Conservation (phyloP, 352 stramenopile genomes). For the Elongisporangium prolatum region DNA sequence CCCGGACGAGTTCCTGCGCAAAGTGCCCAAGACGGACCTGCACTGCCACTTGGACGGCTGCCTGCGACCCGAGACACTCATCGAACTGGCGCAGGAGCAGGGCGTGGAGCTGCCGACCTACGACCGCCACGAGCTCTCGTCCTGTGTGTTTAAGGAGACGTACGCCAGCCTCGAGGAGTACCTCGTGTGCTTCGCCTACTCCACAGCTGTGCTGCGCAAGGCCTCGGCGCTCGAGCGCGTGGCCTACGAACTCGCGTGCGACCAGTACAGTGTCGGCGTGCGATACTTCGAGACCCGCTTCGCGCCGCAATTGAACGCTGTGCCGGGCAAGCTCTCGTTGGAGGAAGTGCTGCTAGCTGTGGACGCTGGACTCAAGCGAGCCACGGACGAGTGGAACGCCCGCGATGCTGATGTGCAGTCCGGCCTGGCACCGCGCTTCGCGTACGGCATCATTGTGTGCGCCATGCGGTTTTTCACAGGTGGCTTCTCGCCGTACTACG, state of each 20-base stretch:
- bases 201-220: constrained; percentile 58
- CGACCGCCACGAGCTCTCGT: constrained; percentile 47
- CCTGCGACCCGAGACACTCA: constrained; percentile 73
- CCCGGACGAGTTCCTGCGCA: constrained; percentile 65
- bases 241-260: constrained; percentile 78
- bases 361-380: constrained; percentile 53
- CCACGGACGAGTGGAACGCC: constrained; percentile 62
- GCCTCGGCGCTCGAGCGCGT: constrained; percentile 71
- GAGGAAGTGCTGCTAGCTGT: constrained; percentile 73
- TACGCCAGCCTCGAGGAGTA: constrained; percentile 84
- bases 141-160: constrained; percentile 74
- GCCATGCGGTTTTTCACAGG: constrained; percentile 86
- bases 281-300: constrained; percentile 87
- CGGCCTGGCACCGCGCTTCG: constrained; percentile 56
- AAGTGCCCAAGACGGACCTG: constrained; percentile 78
- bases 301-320: constrained; percentile 74
- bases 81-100: constrained; percentile 76
- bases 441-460: constrained; percentile 87
- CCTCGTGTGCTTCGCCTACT: constrained; percentile 79
- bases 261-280: constrained; percentile 74
- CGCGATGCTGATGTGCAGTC: constrained; percentile 38
- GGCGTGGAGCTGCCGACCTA: constrained; percentile 72
- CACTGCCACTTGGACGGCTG: constrained; percentile 87
- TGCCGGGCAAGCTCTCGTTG: constrained; percentile 53
- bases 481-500: constrained; percentile 80